Evolutionary conservation across 2,329 filamentous ascomycete genomes (phyloP), one percentile per base, ranked within the genome.

Genomic region (Pseudopyricularia cyperi): DNA sequence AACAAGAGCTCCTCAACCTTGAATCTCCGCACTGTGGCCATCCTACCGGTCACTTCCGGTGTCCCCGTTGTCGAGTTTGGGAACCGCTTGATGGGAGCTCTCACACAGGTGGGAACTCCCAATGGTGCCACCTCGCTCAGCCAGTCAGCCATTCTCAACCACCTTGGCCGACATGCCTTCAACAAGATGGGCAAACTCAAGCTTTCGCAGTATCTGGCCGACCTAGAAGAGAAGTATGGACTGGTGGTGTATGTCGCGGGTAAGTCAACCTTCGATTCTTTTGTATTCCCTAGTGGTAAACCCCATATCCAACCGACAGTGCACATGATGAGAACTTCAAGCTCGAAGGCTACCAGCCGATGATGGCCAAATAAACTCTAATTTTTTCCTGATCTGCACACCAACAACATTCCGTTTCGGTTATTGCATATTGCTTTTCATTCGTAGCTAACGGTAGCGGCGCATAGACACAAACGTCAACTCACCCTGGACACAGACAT

Each of bases 171-270:
- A 56, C 89, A 98, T 66, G 93, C 94, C 0, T 98, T 98, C 65
- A 97, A 87, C 67, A 87, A 85, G 59, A 97, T 98, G 85, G 93
- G 93, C 6, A 97, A 96, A 67, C 72, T 98, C 28, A 96, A 95
- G 67, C 73, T 98, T 7, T 89, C 91, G 1, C 91, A 98, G 59
- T 98, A 98, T 62, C 77, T 98, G 49, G 93, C 94, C 2, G 93
- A 98, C 61, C 74, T 98, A 11, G 93, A 98, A 67, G 93, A 98
- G 68, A 95, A 95, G 65, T 97, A 95, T 60, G 89, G 91, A 1
- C 80, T 98, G 59, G 89, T 98, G 1, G 74, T 98, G 7, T 98
- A 98, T 63, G 84, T 98, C 53, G 93, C 91, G 50, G 80, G 80
- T 84, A 74, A 71, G 75, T 52, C 33, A 30, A 33, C 52, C 6